Evolutionary conservation across 495 filamentous ascomycete species (phyloP).

Genomic region (Recurvomyces mirabilis): DNA sequence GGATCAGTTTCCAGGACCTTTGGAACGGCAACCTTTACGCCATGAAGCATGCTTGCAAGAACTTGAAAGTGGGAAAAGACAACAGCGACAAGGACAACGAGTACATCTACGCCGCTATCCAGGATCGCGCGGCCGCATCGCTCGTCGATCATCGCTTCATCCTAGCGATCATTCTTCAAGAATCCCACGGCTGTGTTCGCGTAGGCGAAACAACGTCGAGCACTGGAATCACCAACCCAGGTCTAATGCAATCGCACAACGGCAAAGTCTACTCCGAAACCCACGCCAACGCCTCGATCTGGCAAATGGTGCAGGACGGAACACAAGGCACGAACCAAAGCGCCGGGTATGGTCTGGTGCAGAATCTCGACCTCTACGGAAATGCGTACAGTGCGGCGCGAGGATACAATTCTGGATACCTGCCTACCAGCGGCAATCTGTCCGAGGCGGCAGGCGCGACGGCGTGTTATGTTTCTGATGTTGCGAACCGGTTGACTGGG

Average conservation of each 20-base stretch:
- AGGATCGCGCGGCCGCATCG: slow-evolving; percentile 8
- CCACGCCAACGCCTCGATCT: slow-evolving; percentile 5
- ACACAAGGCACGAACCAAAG: slow-evolving; percentile 20
- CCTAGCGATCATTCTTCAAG: slow-evolving; percentile 20
- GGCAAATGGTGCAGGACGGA: slow-evolving; percentile 19
- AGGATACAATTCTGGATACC: slow-evolving; percentile 17
- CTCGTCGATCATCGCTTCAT: slow-evolving; percentile 22
- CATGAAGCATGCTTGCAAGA: slow-evolving; percentile 29
- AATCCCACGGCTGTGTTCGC: slow-evolving; percentile 24
- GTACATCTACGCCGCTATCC: slow-evolving; percentile 26
- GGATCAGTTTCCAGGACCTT: slow-evolving; percentile 15
- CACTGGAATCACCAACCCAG: slow-evolving; percentile 39
- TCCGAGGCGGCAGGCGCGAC: slow-evolving; percentile 16
- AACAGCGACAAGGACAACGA: slow-evolving; percentile 69
- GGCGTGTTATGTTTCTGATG: slow-evolving; percentile 19
- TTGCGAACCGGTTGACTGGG: slow-evolving; percentile 22
- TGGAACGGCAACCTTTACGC: slow-evolving; percentile 31
- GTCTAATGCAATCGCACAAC: slow-evolving; percentile 40
- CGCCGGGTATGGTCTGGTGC: slow-evolving; percentile 16
- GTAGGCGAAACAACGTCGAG: slow-evolving; percentile 35
- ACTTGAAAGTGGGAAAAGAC: slow-evolving; percentile 1
- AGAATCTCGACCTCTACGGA: slow-evolving; percentile 14
- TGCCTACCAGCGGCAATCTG: slow-evolving; percentile 13
- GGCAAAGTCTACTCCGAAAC: slow-evolving; percentile 2
- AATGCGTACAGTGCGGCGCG: slow-evolving; percentile 12